Percentiles rank a stretch among this genome's conserved stretches.
phyloP scores from a whole-genome alignment of 2,329 filamentous ascomycete species.

The Ceratocystis eucalypticola region DNA sequence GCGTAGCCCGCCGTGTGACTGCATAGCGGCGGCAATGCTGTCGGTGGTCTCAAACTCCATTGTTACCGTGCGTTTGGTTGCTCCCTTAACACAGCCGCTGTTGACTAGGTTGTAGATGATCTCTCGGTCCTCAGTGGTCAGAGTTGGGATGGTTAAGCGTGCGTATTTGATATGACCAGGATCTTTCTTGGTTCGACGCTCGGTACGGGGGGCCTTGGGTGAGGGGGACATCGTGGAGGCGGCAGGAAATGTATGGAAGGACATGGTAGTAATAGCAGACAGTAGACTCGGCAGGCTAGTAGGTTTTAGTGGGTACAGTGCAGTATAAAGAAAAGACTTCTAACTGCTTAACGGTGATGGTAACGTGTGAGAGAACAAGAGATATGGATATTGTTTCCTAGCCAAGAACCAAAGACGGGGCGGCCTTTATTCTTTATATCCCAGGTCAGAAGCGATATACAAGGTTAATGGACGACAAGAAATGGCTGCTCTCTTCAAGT shows the following conservation, averaged over 20 bases:
- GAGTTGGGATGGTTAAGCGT: slow-evolving; percentile 12
- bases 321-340: not conserved
- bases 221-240: not conserved
- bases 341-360: not conserved
- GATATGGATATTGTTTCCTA: not conserved
- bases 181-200: slow-evolving; percentile 11
- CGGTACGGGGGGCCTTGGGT: not conserved
- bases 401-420: not conserved
- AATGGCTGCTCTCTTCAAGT: not conserved
- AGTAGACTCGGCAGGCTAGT: not conserved
- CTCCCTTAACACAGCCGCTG: slow-evolving; percentile 8
- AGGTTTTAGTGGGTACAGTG: not conserved
- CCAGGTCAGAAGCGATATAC: not conserved
- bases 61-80: slow-evolving; percentile 5
- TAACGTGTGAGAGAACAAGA: not conserved
- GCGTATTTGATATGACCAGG: slow-evolving; percentile 16
- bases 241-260: not conserved
- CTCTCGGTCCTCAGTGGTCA: slow-evolving; percentile 12
- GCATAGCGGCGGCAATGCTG: not conserved
- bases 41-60: slow-evolving; percentile 12
- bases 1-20: not conserved
- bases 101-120: slow-evolving; percentile 14
- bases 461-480: not conserved
- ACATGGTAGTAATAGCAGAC: not conserved
- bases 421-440: not conserved